Base-by-base conservation (phyloP, 345 rosid genomes). In the Pugionium cornutum region DNA sequence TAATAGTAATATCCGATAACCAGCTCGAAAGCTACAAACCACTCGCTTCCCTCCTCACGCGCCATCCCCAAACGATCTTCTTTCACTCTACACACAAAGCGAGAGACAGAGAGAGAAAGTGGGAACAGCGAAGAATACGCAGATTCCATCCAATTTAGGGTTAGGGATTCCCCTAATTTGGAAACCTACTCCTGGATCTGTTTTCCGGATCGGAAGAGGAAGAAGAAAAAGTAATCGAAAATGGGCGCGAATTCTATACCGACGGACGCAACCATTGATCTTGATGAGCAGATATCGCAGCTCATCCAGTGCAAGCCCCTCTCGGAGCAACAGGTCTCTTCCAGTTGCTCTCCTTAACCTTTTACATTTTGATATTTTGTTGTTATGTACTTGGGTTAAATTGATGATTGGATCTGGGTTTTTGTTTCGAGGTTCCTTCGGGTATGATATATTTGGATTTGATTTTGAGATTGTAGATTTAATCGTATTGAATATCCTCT, bases 261-360 rank as follows among this genome's bases (percentile, higher is more conserved):
- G 58, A 62, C 82, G 9, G 90, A 87, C 31, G 68, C 92, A 49
- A 77, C 77, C 53, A 52, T 70, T 77, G 92, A 86, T 75, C 87
- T 89, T 18, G 88, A 88, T 68, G 91, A 85, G 69, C 91, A 83
- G 18, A 18, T 18, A 18, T 18, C 18, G 18, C 18, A 18, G 86
- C 90, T 87, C 61, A 87, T 82, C 86, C 95, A 87, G 83, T 87
- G 95, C 85, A 88, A 85, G 78, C 95, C 95, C 9, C 87, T 88
- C 40, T 88, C 91, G 3, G 95, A 88, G 79, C 87, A 77, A 49
- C 89, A 88, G 95, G 95, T 88, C 35, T 37, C 46, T 45, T 7
- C 48, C n/a, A 29, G 28, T 73, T 58, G 2, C 49, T 44, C 55
- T 43, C 28, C 40, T 53, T 66, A 9, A 9, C 28, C 53, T 9